These are phyloP conservation scores for Thermochaetoides thermophila DNA, from an alignment of 495 filamentous ascomycete genomes.

Conservation along the genomic window DNA sequence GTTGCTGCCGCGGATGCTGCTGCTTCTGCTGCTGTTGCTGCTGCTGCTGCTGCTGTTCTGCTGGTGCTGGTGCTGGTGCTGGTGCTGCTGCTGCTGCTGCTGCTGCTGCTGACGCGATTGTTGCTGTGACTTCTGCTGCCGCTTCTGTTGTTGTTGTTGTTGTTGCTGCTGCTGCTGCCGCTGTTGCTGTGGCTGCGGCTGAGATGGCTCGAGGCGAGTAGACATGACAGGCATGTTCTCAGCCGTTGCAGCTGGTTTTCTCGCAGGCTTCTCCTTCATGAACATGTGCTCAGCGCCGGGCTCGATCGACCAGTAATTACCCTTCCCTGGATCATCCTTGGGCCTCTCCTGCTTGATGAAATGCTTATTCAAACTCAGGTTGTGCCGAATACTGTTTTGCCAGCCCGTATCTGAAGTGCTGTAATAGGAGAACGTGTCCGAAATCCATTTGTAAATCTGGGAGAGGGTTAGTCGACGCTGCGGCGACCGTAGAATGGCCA, in stretches of 20 bases:
- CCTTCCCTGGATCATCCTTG: slow-evolving; percentile 95
- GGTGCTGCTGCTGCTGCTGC: not conserved
- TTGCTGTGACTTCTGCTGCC: not conserved
- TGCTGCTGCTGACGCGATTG: not conserved
- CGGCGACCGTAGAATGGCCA: slow-evolving; percentile 84
- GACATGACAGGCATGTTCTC: slow-evolving; percentile 36
- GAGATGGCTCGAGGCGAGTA: slow-evolving; percentile 26
- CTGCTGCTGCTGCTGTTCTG: not conserved
- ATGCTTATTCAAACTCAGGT: slow-evolving; percentile 94
- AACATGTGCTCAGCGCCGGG: slow-evolving; percentile 78
- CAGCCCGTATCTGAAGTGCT: slow-evolving; percentile 70
- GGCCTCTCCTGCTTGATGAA: slow-evolving; percentile 92
- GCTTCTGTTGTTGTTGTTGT: not conserved
- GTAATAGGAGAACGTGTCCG: slow-evolving; percentile 83
- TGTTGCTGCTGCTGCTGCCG: not conserved
- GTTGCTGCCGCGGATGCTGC: not conserved
- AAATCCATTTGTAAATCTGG: slow-evolving; percentile 99
- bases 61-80: not conserved
- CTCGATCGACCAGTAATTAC: slow-evolving; percentile 94
- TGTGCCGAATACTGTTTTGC: slow-evolving; percentile 98
- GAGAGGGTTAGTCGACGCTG: slow-evolving; percentile 73
- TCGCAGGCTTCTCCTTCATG: slow-evolving; percentile 63
- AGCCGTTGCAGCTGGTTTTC: slow-evolving; percentile 27
- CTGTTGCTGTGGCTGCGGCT: slow-evolving; percentile 9
- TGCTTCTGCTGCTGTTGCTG: not conserved